Percentiles rank a stretch among this genome's conserved stretches.
Conservation (phyloP, 1,284 basidiomycete genomes). For the Lentinus polychrous region DNA sequence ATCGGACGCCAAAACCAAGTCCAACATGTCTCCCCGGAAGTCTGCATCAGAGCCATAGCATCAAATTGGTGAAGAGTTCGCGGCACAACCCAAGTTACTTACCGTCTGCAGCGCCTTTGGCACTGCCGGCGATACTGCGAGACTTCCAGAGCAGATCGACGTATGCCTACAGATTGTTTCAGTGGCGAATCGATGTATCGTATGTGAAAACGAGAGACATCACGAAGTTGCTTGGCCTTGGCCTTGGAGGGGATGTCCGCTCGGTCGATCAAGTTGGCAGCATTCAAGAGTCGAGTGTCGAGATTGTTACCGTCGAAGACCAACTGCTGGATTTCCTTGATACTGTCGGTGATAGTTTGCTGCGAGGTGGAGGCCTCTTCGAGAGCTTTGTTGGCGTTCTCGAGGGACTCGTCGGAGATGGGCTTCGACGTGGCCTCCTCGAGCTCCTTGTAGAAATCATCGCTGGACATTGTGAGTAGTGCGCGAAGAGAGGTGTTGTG, state of each 20-base stretch:
- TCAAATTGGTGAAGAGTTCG: too few relatives aligned
- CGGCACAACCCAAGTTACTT: too few relatives aligned
- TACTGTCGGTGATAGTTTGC: neutral
- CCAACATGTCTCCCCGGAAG: too few relatives aligned
- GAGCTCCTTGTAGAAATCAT: neutral
- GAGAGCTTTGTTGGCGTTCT: slow-evolving; percentile 2
- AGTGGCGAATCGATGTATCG: neutral
- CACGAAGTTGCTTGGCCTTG: neutral
- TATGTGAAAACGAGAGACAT: neutral
- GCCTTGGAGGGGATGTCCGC: neutral
- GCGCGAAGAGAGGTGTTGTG: too few relatives aligned
- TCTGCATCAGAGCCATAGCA: too few relatives aligned
- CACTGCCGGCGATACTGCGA: slow-evolving; percentile 1
- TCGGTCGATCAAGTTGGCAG: neutral
- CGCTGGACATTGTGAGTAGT: neutral
- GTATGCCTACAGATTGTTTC: neutral
- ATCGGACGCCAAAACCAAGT: too few relatives aligned
- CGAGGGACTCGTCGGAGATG: slow-evolving; percentile 1
- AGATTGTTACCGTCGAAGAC: neutral
- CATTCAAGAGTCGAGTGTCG: neutral
- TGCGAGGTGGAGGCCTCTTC: neutral
- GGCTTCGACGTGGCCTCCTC: slow-evolving; percentile 1
- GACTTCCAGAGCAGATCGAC: slow-evolving; percentile 1
- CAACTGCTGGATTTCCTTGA: neutral
- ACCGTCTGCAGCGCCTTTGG: slow-evolving; percentile 1